Evolutionary conservation across 2,329 filamentous ascomycete species (phyloP).

Genomic region (Fonsecaea monophora): DNA sequence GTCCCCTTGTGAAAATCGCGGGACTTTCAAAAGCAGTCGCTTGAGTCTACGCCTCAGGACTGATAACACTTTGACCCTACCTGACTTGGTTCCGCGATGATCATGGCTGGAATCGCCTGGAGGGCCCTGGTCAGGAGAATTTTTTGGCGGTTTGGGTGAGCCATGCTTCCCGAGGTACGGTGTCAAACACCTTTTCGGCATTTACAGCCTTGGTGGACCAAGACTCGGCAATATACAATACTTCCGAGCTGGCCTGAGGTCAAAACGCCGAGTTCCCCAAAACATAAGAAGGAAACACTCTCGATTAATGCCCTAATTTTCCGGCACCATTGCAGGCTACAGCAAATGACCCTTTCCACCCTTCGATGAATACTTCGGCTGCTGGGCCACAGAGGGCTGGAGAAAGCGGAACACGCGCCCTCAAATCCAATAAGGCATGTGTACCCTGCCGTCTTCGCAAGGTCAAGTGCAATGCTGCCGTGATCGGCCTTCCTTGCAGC

Average conservation of each 20-base stretch:
- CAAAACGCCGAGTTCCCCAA: conserved; percentile 18
- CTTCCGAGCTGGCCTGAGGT: conserved; percentile 10
- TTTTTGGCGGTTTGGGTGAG: too few relatives aligned
- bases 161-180: too few relatives aligned
- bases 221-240: conserved; percentile 20
- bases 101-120: too few relatives aligned
- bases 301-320: conserved; percentile 5
- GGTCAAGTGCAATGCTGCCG: conserved; percentile 41
- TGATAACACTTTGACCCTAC: too few relatives aligned
- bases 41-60: too few relatives aligned
- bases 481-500: conserved; percentile 40
- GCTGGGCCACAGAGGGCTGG: conserved; percentile 34
- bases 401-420: conserved; percentile 13
- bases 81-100: too few relatives aligned
- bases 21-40: too few relatives aligned
- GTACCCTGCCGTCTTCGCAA: conserved; percentile 39
- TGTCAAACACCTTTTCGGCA: too few relatives aligned
- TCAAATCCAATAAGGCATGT: conserved; percentile 38
- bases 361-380: conserved; percentile 32
- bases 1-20: too few relatives aligned
- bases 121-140: too few relatives aligned
- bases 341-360: conserved; percentile 22
- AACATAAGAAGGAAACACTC: conserved; percentile 8
- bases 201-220: not conserved
- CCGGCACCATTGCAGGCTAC: conserved; percentile 22